phyloP scores from a whole-genome alignment of 345 rosid genomes.

The Aquilaria yunnanensis region DNA sequence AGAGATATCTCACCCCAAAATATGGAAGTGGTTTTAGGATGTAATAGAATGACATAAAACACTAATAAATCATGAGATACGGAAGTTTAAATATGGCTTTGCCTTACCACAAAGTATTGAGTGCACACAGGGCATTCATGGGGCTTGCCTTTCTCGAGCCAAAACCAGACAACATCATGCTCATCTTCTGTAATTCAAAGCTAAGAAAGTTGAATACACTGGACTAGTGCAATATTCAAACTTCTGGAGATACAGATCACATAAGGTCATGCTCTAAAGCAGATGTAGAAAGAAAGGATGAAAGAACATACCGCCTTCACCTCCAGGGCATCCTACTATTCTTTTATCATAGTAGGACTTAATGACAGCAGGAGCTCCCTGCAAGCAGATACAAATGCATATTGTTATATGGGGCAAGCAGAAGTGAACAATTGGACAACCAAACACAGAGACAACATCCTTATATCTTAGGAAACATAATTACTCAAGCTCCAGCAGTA shows the following conservation, averaged over 20 bases:
- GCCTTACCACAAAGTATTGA: conserved; percentile 80
- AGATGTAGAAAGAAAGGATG: conserved; percentile 1
- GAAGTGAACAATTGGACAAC: not conserved
- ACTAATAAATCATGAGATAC: too few relatives aligned
- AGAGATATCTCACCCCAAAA: too few relatives aligned
- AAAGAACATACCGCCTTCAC: conserved; percentile 59
- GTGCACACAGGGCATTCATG: conserved; percentile 81
- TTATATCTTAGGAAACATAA: conserved; percentile 2
- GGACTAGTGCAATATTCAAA: not conserved
- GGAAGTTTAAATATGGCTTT: too few relatives aligned
- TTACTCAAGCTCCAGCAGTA: not conserved
- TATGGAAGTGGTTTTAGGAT: too few relatives aligned
- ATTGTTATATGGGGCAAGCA: not conserved
- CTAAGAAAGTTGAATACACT: conserved; percentile 2
- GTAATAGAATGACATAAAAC: too few relatives aligned
- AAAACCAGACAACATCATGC: conserved; percentile 97
- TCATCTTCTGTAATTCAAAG: conserved; percentile 59
- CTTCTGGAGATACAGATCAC: not conserved
- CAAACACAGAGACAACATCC: not conserved
- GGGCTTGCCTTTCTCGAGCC: conserved; percentile 88
- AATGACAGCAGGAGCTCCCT: conserved; percentile 77
- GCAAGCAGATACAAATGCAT: conserved; percentile 8
- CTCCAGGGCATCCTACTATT: conserved; percentile 89
- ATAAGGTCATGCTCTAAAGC: not conserved
- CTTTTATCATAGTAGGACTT: conserved; percentile 73